These are phyloP conservation scores for Aspergillus transmontanensis DNA, from an alignment of 2,329 filamentous ascomycete genomes.

Conservation along the genomic window DNA sequence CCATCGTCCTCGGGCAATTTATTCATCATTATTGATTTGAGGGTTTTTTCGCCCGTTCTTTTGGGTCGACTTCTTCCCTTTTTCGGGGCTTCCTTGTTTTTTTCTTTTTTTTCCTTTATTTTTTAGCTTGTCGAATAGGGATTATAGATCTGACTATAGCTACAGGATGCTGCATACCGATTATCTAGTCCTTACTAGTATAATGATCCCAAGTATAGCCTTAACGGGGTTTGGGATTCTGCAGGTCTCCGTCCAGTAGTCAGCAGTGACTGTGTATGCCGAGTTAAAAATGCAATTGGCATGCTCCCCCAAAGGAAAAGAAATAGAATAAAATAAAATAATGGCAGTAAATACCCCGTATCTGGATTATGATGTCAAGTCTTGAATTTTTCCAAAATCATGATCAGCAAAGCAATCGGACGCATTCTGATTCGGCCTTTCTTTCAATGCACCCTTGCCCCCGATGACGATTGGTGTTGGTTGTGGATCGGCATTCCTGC, in stretches of 20 bases:
- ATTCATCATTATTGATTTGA: constrained; percentile 8
- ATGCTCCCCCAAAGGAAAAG: too few relatives aligned
- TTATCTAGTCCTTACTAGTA: background rate
- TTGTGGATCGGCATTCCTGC: constrained; percentile 28
- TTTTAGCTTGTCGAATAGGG: background rate
- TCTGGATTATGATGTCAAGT: constrained; percentile 5
- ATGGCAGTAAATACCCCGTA: background rate
- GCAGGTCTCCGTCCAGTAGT: background rate
- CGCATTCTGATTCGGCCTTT: constrained; percentile 17
- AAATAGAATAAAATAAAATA: background rate
- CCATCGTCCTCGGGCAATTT: constrained; percentile 14
- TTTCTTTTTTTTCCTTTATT: constrained; percentile 1
- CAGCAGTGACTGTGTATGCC: background rate
- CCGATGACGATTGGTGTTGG: constrained; percentile 8
- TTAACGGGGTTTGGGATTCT: background rate
- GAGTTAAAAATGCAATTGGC: background rate
- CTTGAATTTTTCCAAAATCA: background rate
- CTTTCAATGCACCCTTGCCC: constrained; percentile 8
- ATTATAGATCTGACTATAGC: constrained; percentile 5
- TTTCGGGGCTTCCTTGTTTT: background rate
- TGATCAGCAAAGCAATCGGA: constrained; percentile 12
- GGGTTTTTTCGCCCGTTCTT: constrained; percentile 17
- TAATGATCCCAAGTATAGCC: background rate
- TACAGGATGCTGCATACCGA: background rate
- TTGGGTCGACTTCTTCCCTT: constrained; percentile 16